Evolutionary conservation across 371 early-diverging fungal genomes (phyloP).

Genomic region (Syncephalastrum monosporum): DNA sequence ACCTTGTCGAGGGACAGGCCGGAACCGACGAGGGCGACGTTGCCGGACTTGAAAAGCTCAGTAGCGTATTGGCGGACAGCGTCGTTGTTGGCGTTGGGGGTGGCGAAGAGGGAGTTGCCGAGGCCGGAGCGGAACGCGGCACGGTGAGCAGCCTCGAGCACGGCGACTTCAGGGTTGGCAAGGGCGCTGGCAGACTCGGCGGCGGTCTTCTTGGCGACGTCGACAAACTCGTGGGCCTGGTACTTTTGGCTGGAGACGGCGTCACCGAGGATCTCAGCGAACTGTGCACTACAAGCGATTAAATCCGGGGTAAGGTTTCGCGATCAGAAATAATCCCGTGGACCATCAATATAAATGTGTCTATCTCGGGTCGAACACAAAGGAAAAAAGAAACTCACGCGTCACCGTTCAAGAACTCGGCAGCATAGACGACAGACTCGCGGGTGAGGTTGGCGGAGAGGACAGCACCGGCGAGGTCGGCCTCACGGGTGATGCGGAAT

Average conservation of each 20-base stretch:
- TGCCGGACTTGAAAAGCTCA: slow-evolving; percentile 67
- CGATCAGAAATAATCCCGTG: no score
- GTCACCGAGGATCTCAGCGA: slow-evolving; percentile 80
- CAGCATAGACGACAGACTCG: slow-evolving; percentile 82
- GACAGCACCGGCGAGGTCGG: slow-evolving; percentile 90
- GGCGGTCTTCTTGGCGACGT: slow-evolving; percentile 65
- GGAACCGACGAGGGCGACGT: slow-evolving; percentile 84
- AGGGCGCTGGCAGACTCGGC: slow-evolving; percentile 72
- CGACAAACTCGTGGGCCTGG: slow-evolving; percentile 85
- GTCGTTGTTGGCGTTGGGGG: slow-evolving; percentile 53
- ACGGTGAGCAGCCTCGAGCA: slow-evolving; percentile 82
- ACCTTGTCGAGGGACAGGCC: slow-evolving; percentile 80
- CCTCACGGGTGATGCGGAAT: slow-evolving; percentile 87
- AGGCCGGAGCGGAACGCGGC: slow-evolving; percentile 94
- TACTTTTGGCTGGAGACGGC: slow-evolving; percentile 79
- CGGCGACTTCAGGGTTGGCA: slow-evolving; percentile 63
- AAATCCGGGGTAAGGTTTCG: slow-evolving; percentile 1
- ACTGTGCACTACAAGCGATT: slow-evolving; percentile 68
- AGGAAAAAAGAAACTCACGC: slow-evolving; percentile 60
- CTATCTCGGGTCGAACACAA: no score
- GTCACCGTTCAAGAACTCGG: slow-evolving; percentile 90
- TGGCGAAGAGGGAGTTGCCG: slow-evolving; percentile 91
- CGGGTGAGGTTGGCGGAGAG: slow-evolving; percentile 79
- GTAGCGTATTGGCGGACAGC: slow-evolving; percentile 75
- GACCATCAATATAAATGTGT: no score